A percentile compares a stretch with the other conserved stretches of the same genome.
Evolutionary conservation across 2,329 filamentous ascomycete genomes (phyloP).

Genomic region (Aspergillus fischeri): DNA sequence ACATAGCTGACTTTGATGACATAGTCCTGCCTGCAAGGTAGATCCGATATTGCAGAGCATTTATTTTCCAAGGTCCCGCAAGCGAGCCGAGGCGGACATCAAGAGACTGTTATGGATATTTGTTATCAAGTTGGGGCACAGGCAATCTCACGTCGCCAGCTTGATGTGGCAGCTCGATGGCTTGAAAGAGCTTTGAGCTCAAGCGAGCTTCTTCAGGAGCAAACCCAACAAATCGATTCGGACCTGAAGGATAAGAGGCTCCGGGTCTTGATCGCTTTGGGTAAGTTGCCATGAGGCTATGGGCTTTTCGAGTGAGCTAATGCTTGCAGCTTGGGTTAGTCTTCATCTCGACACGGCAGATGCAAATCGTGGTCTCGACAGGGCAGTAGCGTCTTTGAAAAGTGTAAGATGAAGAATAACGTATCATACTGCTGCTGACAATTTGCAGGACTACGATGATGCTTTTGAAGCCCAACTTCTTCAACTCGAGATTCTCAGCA

Average conservation of each 20-base stretch:
- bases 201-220: slow-evolving; percentile 48
- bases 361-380: slow-evolving; percentile 49
- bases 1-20: slow-evolving; percentile 1
- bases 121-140: slow-evolving; percentile 69
- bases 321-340: slow-evolving; percentile 24
- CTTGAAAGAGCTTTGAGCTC: slow-evolving; percentile 62
- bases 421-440: not conserved
- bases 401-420: slow-evolving; percentile 10
- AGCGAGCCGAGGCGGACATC: slow-evolving; percentile 40
- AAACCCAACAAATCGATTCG: slow-evolving; percentile 53
- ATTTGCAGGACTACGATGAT: slow-evolving; percentile 53
- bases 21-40: slow-evolving; percentile 70
- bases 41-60: slow-evolving; percentile 72
- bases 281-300: slow-evolving; percentile 34
- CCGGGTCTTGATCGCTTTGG: slow-evolving; percentile 61
- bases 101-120: slow-evolving; percentile 57
- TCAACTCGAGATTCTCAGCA: slow-evolving; percentile 61
- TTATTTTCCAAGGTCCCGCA: slow-evolving; percentile 62
- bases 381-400: slow-evolving; percentile 59
- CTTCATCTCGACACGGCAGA: slow-evolving; percentile 39
- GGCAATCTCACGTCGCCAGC: slow-evolving; percentile 51
- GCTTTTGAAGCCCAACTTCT: slow-evolving; percentile 64
- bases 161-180: slow-evolving; percentile 63
- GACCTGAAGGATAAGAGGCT: slow-evolving; percentile 62
- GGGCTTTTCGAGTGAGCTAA: slow-evolving; percentile 4